A percentile compares a stretch with the other conserved stretches of the same genome.
Evolutionary conservation across 1,139 yeast species (phyloP).

Genomic region (Lodderomyces jiufengensis): DNA sequence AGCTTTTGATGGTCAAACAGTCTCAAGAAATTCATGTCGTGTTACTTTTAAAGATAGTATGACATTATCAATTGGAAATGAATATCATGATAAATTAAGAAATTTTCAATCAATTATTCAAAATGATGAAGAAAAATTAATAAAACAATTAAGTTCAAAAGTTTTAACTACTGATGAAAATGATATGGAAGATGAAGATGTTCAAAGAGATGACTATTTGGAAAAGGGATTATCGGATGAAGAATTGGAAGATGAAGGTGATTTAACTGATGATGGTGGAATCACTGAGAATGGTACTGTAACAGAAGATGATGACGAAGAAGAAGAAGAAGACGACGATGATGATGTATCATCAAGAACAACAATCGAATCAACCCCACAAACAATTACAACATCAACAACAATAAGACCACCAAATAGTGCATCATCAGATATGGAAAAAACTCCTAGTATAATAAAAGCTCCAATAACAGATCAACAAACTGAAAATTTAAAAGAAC

Average conservation of each 20-base stretch:
- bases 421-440: neutral
- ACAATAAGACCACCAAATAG: conserved; percentile 9
- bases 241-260: conserved; percentile 22
- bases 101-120: conserved; percentile 27
- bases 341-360: conserved; percentile 14
- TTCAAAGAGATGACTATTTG: conserved; percentile 41
- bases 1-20: conserved; percentile 64
- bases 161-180: conserved; percentile 42
- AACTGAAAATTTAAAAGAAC: conserved; percentile 34
- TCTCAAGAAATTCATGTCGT: conserved; percentile 72
- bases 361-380: conserved; percentile 13
- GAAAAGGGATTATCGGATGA: conserved; percentile 36
- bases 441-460: conserved; percentile 21
- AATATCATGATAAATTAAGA: conserved; percentile 36
- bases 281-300: conserved; percentile 16
- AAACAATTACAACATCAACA: conserved; percentile 13
- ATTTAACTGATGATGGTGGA: conserved; percentile 14
- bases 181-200: conserved; percentile 45
- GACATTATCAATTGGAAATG: conserved; percentile 47
- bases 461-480: conserved; percentile 42
- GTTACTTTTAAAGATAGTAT: conserved; percentile 63
- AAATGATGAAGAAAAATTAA: conserved; percentile 16
- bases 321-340: conserved; percentile 14
- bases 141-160: conserved; percentile 14
- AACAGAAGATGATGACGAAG: conserved; percentile 20